Evolutionary conservation across 805 yeast genomes (phyloP).

Genomic region (Henningerozyma blattae): DNA sequence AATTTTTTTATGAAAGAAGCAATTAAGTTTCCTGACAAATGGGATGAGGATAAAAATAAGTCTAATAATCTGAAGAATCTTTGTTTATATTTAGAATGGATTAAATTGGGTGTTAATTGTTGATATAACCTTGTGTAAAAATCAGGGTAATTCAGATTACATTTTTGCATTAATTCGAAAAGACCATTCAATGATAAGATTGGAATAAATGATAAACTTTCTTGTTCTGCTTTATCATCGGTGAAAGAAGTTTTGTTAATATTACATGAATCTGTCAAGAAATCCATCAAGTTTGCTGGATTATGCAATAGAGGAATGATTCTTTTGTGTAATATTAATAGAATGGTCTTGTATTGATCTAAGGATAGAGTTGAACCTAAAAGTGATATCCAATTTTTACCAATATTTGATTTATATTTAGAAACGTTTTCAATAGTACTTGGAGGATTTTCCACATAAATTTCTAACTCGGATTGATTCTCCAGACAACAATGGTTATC

Average conservation of each 20-base stretch:
- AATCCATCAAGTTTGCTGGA: conserved; percentile 85
- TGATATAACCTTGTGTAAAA: conserved; percentile 76
- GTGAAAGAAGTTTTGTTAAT: conserved; percentile 9
- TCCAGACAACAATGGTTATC: conserved; percentile 23
- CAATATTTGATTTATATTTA: conserved; percentile 53
- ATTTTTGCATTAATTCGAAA: conserved; percentile 69
- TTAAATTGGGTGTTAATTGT: conserved; percentile 58
- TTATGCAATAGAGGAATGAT: conserved; percentile 69
- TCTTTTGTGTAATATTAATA: conserved; percentile 68
- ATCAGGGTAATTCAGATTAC: conserved; percentile 84
- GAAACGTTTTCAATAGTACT: conserved; percentile 28
- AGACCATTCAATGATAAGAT: conserved; percentile 78
- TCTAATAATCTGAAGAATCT: conserved; percentile 83
- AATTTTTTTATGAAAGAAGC: conserved; percentile 84
- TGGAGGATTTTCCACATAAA: conserved; percentile 37
- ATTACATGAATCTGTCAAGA: conserved; percentile 76
- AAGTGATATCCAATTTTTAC: conserved; percentile 50
- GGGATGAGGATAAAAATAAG: conserved; percentile 75
- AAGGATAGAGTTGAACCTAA: conserved; percentile 36
- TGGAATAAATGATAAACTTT: conserved; percentile 40
- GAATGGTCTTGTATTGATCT: conserved; percentile 54
- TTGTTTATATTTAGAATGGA: conserved; percentile 72
- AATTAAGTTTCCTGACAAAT: conserved; percentile 67
- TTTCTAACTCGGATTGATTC: conserved; percentile 24
- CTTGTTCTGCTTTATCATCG: conserved; percentile 23